A percentile compares a stretch with the other conserved stretches of the same genome.
These are phyloP conservation scores for Physcomitrellopsis africana DNA, from an alignment of 225 moss, liverwort and hornwort species.

Conservation along the genomic window DNA sequence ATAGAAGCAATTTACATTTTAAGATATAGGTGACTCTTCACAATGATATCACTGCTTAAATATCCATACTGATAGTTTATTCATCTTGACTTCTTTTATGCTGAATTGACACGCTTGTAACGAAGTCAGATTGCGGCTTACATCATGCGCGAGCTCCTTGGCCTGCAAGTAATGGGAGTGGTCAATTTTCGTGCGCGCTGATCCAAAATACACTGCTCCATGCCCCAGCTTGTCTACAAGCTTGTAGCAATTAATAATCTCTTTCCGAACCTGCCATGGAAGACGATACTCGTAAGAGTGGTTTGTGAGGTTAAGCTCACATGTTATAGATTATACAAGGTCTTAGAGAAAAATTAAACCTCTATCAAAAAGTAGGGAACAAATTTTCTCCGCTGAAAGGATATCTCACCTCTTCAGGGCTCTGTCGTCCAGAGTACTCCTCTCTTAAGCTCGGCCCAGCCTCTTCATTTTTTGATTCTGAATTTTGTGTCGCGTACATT, in stretches of 20 bases:
- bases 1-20: too few species aligned
- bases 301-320: background rate
- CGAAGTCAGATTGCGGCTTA: conserved; percentile 26
- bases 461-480: conserved; percentile 21
- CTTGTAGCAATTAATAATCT: conserved; percentile 54
- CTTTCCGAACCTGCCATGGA: conserved; percentile 50
- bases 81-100: background rate
- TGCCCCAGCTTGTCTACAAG: conserved; percentile 51
- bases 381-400: background rate
- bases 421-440: conserved; percentile 44
- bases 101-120: background rate
- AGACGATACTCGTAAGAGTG: background rate
- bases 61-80: background rate
- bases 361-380: background rate
- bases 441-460: conserved; percentile 32
- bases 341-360: background rate
- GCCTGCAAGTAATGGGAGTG: conserved; percentile 47
- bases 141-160: conserved; percentile 53
- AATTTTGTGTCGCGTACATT: conserved; percentile 9
- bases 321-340: background rate
- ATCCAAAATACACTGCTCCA: conserved; percentile 54
- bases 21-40: too few species aligned
- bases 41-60: background rate
- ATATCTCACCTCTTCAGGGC: conserved; percentile 38
- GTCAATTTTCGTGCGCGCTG: conserved; percentile 31